Conservation (phyloP, 2,329 filamentous ascomycete species). For the Nakataea oryzae region DNA sequence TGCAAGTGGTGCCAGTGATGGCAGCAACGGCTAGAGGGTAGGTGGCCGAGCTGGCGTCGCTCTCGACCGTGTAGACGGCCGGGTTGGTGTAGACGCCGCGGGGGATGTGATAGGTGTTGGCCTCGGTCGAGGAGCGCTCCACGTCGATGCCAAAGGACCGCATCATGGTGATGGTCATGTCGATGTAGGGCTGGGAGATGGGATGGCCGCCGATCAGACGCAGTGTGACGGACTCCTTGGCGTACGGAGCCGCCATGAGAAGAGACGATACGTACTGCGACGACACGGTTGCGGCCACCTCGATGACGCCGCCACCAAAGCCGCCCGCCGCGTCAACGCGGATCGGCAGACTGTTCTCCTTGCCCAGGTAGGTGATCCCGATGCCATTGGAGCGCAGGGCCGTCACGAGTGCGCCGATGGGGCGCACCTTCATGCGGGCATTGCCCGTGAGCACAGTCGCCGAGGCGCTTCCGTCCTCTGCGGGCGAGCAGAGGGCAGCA, state of each 20-base stretch:
- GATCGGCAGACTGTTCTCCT: conserved; percentile 73
- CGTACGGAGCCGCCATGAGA: conserved; percentile 93
- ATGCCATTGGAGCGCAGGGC: conserved; percentile 81
- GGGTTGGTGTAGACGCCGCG: conserved; percentile 77
- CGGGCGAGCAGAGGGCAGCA: conserved; percentile 62
- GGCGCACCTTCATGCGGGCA: conserved; percentile 88
- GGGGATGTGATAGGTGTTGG: conserved; percentile 90
- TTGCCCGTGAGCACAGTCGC: conserved; percentile 86
- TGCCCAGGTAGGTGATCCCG: conserved; percentile 76
- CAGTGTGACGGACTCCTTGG: conserved; percentile 84
- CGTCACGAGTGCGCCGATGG: conserved; percentile 87
- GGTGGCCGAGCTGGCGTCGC: conserved; percentile 93
- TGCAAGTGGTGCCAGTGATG: conserved; percentile 91
- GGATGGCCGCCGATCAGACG: conserved; percentile 91
- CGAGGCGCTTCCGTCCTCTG: conserved; percentile 38
- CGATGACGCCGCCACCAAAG: conserved; percentile 77
- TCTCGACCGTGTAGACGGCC: conserved; percentile 80
- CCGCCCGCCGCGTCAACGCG: conserved; percentile 74
- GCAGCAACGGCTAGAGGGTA: conserved; percentile 91
- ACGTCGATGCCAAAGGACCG: conserved; percentile 78
- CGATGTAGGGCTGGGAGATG: conserved; percentile 93
- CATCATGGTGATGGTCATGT: conserved; percentile 99
- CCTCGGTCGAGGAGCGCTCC: conserved; percentile 62
- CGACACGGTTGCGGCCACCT: conserved; percentile 88
- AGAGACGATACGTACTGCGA: conserved; percentile 99